Percentiles rank a stretch among this genome's conserved stretches.
phyloP scores from a whole-genome alignment of 257 asterid species.

The Knoxia roxburghii region DNA sequence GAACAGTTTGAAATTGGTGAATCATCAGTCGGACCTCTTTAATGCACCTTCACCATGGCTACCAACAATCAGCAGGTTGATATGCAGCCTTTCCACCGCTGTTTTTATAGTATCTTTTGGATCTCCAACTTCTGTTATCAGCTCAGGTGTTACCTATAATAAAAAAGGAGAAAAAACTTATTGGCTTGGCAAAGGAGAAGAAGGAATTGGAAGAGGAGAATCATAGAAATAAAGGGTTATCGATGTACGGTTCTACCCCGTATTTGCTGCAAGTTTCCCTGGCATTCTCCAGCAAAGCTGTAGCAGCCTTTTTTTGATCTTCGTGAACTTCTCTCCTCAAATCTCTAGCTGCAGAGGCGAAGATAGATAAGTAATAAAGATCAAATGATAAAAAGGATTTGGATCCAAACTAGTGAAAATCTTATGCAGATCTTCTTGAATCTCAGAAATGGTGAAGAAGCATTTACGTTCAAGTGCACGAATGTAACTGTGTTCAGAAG shows the following conservation, averaged over 20 bases:
- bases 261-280: conserved; percentile 34
- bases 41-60: conserved; percentile 40
- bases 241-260: conserved; percentile 26
- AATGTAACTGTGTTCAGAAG: conserved; percentile 27
- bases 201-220: not conserved
- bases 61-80: conserved; percentile 42
- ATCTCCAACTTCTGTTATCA: conserved; percentile 42
- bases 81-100: conserved; percentile 33
- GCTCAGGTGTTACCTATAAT: conserved; percentile 37
- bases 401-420: no score
- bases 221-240: not conserved
- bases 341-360: conserved; percentile 38
- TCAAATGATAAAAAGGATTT: not conserved
- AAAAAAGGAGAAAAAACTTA: no score
- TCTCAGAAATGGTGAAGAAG: no score
- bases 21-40: conserved; percentile 28
- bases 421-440: no score
- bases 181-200: no score
- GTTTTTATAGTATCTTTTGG: conserved; percentile 40
- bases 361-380: no score
- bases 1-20: not conserved
- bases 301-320: conserved; percentile 30
- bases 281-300: conserved; percentile 43
- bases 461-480: conserved; percentile 20
- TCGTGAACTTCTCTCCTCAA: conserved; percentile 31